phyloP scores from a whole-genome alignment of 441 rosid genomes.

The Theobroma grandiflorum region DNA sequence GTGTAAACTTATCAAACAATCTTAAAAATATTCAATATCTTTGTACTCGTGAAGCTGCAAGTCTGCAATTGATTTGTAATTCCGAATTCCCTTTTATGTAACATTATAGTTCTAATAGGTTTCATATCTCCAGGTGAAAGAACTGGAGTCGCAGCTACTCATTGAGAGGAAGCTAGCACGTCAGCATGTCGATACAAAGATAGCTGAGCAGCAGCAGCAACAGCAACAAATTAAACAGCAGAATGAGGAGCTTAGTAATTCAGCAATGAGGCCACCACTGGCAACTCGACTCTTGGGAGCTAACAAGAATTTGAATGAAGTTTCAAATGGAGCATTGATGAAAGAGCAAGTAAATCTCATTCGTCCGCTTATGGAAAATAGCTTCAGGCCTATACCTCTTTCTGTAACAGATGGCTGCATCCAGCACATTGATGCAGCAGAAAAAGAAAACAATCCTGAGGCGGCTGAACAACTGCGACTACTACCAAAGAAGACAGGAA shows the following conservation, averaged over 20 bases:
- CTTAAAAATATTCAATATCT: not conserved
- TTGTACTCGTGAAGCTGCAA: not conserved
- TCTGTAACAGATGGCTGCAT: constrained; percentile 46
- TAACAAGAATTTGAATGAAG: constrained; percentile 52
- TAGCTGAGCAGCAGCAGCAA: constrained; percentile 70
- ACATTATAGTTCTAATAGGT: not conserved
- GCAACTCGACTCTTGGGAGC: constrained; percentile 50
- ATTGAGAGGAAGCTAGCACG: constrained; percentile 95
- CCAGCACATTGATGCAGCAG: constrained; percentile 55
- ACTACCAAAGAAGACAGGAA: constrained; percentile 73
- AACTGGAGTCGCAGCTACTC: constrained; percentile 88
- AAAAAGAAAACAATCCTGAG: constrained; percentile 90
- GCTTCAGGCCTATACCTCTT: constrained; percentile 44
- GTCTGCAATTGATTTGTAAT: not conserved
- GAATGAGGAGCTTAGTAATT: constrained; percentile 57
- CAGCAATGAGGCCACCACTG: constrained; percentile 60
- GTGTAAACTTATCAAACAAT: not conserved
- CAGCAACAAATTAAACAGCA: constrained; percentile 58
- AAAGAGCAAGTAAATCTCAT: constrained; percentile 50
- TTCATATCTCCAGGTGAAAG: constrained; percentile 65
- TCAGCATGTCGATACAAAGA: constrained; percentile 91
- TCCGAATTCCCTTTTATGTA: not conserved
- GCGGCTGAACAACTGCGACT: constrained; percentile 58
- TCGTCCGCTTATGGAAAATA: constrained; percentile 52
- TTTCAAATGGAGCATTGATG: constrained; percentile 25